These are phyloP conservation scores for Naegleria fowleri DNA, from an alignment of 208 protist genomes.

Conservation along the genomic window DNA sequence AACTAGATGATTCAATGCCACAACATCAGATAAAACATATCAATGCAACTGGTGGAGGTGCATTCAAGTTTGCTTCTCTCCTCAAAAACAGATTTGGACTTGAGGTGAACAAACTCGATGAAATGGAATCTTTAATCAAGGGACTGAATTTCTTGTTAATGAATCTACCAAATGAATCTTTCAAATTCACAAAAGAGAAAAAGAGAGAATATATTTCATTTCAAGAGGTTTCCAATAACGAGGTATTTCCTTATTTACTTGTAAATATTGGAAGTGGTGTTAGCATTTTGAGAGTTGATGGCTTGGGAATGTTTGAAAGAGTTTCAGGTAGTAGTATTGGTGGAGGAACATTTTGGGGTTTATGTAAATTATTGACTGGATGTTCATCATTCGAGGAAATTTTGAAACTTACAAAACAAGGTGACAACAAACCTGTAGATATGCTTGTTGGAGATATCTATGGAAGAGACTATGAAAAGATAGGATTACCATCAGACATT, in stretches of 20 bases:
- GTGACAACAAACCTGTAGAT: slow-evolving; percentile 53
- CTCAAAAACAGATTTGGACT: slow-evolving; percentile 6
- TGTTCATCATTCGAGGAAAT: slow-evolving; percentile 51
- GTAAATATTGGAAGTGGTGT: slow-evolving; percentile 68
- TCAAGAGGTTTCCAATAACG: not conserved
- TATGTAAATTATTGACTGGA: slow-evolving; percentile 53
- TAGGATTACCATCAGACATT: slow-evolving; percentile 49
- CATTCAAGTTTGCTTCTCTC: slow-evolving; percentile 11
- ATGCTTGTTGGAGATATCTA: slow-evolving; percentile 73
- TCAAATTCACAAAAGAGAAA: not conserved
- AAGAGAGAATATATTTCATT: slow-evolving; percentile 1
- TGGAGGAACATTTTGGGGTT: slow-evolving; percentile 65
- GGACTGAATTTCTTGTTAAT: slow-evolving; percentile 26
- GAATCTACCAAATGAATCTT: not conserved
- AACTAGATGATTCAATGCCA: not conserved
- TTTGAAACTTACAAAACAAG: slow-evolving; percentile 42
- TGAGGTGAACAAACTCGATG: slow-evolving; percentile 22
- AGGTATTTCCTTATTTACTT: slow-evolving; percentile 63
- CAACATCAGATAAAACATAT: not conserved
- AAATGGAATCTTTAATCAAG: slow-evolving; percentile 23
- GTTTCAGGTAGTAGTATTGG: slow-evolving; percentile 58
- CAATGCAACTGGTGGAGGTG: slow-evolving; percentile 27
- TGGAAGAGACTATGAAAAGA: slow-evolving; percentile 48
- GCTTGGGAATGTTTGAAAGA: slow-evolving; percentile 40
- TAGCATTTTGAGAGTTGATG: slow-evolving; percentile 54